Base-by-base conservation (phyloP, 192 early-diverging fungal species). In the Coemansia sp. region DNA sequence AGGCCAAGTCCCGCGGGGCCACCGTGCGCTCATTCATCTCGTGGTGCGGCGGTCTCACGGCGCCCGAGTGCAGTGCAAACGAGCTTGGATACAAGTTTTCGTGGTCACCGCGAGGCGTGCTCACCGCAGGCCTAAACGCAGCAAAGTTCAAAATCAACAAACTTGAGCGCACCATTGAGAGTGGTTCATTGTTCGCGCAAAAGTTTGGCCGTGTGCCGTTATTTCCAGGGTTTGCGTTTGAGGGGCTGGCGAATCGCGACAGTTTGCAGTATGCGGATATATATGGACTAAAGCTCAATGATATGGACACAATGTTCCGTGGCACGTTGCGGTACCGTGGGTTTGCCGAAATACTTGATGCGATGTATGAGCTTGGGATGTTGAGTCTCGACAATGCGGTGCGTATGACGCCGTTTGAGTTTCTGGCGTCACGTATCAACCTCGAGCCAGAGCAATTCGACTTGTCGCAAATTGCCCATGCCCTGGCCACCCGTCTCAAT, bases 21-120 rank as follows among this genome's bases (percentile, higher is more conserved):
- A 83, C 78, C 27, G 61, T 90, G 27, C 74, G 68, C 22, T 94
- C 93, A 3, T 98, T 98, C 66, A 86, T 94, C 43, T 97, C 94
- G 26, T 98, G 93, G 91, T 98, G 97, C 61, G 95, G 97, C 43
- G 95, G 97, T 1, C 75, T 98, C 14, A 89, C 93, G 0, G 94
- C 94, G 10, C 97, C 97, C 12, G 97, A 99, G 66, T 82, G 84
- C 45, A 95, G 93, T 54, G 79, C 89, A 69, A 96, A 95, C 57
- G 93, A 95, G 45, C 75, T 99, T 14, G 93, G 88, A 16, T 91
- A 97, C 85, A 97, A 98, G 66, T 98, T 98, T 71, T 91, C 89
- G 43, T 97, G 96, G 95, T 93, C 91, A 2, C 93, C 95, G 7
- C 82, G 89, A 12, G 92, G 97, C 37, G 95, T 97, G 4, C 74